Evolutionary conservation across 1,284 basidiomycete genomes (phyloP), one percentile per base, ranked within the genome.

Genomic region (Hymenochaete sp.): DNA sequence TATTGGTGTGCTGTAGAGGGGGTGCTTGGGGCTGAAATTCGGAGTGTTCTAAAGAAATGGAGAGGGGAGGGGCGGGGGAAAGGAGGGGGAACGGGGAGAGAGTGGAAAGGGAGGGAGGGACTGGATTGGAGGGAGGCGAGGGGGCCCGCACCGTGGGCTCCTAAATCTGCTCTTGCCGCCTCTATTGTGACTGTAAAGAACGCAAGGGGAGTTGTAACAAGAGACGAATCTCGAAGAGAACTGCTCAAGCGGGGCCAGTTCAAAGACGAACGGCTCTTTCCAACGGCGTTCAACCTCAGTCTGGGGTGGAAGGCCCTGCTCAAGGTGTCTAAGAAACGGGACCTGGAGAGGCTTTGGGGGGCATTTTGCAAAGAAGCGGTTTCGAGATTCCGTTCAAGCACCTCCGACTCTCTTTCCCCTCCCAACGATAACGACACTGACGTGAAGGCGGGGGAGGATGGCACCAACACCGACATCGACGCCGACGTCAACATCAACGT

Each of bases 301-400:
- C 28, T 42, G 8, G 40, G 37, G 14, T 51, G 49, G 49, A 51
- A 51, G 31, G 45, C 45, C 11, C 16, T 47, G 14, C 26, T 51
- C 25, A 39, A 47, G 38, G 41, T 51, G 9, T 41, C 35, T 8
- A 27, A 22, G 4, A 36, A 9, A 27, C n/a, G 22, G 4, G 45
- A 47, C 13, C 21, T 51, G n/a, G 45, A 39, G 8, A 39, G 49
- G 11, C 42, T 51, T 2, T 51, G 47, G 22, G 11, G 13, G 13
- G 6, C 13, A 16, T 8, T n/a, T 6, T 19, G 14, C 5, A 5
- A 19, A 16, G 14, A 35, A n/a, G 32, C 32, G 14, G 13, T 35
- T 6, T n/a, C 4, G 14, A 6, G 32, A 35, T 6, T n/a, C 32
- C 21, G 5, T n/a, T 8, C 13, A 5, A 6, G 21, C 21, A 35